Evolutionary conservation across 2,329 filamentous ascomycete genomes (phyloP), one percentile per base, ranked within the genome.

Genomic region (Ascochyta viciae-villosae): DNA sequence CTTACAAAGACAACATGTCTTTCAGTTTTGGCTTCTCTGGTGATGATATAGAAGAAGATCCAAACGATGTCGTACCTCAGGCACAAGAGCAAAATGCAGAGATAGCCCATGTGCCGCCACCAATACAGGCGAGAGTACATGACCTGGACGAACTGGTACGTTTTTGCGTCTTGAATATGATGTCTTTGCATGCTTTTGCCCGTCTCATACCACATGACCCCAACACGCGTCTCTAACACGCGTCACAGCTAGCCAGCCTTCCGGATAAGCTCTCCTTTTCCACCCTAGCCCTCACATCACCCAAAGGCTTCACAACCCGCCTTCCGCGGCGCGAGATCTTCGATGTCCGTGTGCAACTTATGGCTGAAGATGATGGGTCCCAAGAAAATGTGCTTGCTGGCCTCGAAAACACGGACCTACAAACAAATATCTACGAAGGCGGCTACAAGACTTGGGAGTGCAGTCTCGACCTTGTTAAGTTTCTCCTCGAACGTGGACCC

Each of bases 401-500:
- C 27, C 76, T 70, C 19, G 61, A 68, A 33, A 82, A 83, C 59
- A 87, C 90, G 61, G 91, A 95, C 74, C 87, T 95, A 62, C 89
- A 87, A 74, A 90, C 89, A 51, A 90, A 90, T 47, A 85, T 94
- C 57, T 95, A 95, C 76, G 91, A 95, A 77, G 91, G 91, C 53
- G 91, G 91, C 23, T 92, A 94, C 79, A 95, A 95, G 79, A 93
- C 89, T 67, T 95, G 91, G 91, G 91, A 95, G 78, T 93, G 90
- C 76, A 91, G 89, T 57, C 81, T 92, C 48, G 91, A 95, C 72
- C 80, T 95, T 16, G 89, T 91, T 46, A 90, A 87, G 70, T 85
- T 89, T 44, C 70, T 82, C 1, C 72, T 82, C 1, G 80, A 82
- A 49, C 76, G 79, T 7, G 80, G 80, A 4, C 80, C 79, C 0